Percentiles rank a stretch among this genome's conserved stretches.
phyloP scores from a whole-genome alignment of 192 early-diverging fungal species.

The Backusella mclennaniae region DNA sequence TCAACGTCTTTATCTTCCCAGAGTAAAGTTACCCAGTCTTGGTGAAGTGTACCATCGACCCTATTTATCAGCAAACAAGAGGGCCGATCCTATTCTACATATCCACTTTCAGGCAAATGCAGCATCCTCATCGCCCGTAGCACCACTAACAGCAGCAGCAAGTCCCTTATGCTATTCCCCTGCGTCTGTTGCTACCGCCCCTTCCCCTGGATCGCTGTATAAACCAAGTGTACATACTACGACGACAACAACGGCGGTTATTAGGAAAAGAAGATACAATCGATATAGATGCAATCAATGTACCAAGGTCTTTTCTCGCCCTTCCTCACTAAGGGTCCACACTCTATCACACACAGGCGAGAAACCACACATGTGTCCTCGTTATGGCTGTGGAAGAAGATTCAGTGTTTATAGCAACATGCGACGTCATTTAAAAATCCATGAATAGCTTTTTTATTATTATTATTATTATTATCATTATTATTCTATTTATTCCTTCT shows the following conservation, averaged over 20 bases:
- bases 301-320: slow-evolving; percentile 65
- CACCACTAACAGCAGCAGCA: neutral
- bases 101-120: neutral
- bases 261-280: slow-evolving; percentile 22
- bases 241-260: no score
- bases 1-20: neutral
- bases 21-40: neutral
- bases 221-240: slow-evolving; percentile 1
- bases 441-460: slow-evolving; percentile 18
- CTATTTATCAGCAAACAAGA: slow-evolving; percentile 1
- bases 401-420: slow-evolving; percentile 77
- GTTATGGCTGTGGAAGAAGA: slow-evolving; percentile 59
- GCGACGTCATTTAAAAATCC: slow-evolving; percentile 66
- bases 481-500: neutral
- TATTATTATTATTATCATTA: neutral
- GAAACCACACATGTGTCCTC: slow-evolving; percentile 65
- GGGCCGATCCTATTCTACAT: neutral
- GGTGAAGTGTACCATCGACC: neutral
- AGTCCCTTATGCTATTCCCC: neutral
- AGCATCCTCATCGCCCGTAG: neutral
- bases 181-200: neutral
- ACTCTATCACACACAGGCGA: slow-evolving; percentile 77
- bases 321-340: slow-evolving; percentile 66
- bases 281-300: slow-evolving; percentile 62
- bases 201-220: slow-evolving; percentile 3